phyloP scores from a whole-genome alignment of 2,329 filamentous ascomycete genomes.

The Macrophomina pseudophaseolina region DNA sequence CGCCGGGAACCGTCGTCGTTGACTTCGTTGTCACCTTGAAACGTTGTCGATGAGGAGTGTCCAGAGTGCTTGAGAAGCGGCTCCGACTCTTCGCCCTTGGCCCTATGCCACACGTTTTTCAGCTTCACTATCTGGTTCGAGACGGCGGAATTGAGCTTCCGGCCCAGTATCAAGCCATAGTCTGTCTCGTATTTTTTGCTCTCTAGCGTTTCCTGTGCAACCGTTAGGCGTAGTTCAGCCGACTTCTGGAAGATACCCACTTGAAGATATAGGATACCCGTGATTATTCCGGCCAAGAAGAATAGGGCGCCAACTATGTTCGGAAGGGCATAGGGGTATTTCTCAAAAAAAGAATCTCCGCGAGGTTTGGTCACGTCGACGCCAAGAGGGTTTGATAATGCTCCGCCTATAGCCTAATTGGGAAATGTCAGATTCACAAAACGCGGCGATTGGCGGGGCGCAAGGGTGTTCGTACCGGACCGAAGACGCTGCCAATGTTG shows the following conservation, averaged over 20 bases:
- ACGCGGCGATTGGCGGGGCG: not conserved
- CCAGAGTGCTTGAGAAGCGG: constrained; percentile 23
- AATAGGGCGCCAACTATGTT: constrained; percentile 79
- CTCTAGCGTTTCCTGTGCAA: constrained; percentile 74
- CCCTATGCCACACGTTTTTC: constrained; percentile 27
- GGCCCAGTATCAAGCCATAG: constrained; percentile 75
- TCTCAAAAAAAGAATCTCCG: constrained; percentile 69
- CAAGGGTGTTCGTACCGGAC: constrained; percentile 59
- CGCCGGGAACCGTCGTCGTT: not conserved
- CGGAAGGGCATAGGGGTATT: constrained; percentile 81
- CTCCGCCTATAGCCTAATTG: constrained; percentile 71
- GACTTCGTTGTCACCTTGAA: constrained; percentile 34
- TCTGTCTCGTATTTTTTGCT: constrained; percentile 71
- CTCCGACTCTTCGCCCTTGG: constrained; percentile 28
- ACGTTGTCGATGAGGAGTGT: constrained; percentile 23
- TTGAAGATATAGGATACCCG: constrained; percentile 78
- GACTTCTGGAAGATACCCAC: constrained; percentile 44
- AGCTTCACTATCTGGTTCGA: constrained; percentile 25
- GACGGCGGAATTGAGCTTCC: constrained; percentile 57
- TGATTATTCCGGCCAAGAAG: constrained; percentile 77
- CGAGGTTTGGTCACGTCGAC: constrained; percentile 73
- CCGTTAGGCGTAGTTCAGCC: not conserved
- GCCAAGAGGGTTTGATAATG: constrained; percentile 79
- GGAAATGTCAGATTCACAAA: not conserved
- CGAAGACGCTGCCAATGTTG: constrained; percentile 85